phyloP scores from a whole-genome alignment of 2,329 filamentous ascomycete species.

The Verticillium alfalfae region DNA sequence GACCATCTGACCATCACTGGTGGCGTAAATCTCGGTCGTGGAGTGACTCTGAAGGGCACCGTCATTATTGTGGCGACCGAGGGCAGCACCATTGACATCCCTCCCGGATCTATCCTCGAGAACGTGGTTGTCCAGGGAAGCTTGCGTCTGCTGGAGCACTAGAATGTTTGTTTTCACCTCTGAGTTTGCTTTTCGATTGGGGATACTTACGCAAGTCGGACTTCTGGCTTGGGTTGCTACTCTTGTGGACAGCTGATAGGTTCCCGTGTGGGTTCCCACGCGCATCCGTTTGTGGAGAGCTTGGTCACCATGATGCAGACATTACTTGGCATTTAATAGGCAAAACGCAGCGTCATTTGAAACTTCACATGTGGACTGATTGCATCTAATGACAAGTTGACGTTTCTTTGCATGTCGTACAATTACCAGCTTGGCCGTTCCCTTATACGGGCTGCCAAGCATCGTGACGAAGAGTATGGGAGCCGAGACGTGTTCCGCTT shows the following conservation, averaged over 20 bases:
- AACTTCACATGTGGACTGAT: background rate
- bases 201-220: background rate
- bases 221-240: background rate
- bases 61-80: conserved; percentile 99
- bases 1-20: conserved; percentile 97
- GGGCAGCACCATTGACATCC: conserved; percentile 95
- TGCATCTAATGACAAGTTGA: background rate
- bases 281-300: background rate
- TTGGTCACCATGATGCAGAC: background rate
- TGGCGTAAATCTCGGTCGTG: conserved; percentile 91
- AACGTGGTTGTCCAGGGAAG: conserved; percentile 99
- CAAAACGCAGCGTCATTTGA: background rate
- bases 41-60: conserved; percentile 93
- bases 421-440: background rate
- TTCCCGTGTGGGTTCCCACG: background rate
- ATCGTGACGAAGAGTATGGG: background rate
- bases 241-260: background rate
- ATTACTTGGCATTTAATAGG: conserved; percentile 1
- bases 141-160: conserved; percentile 68
- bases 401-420: background rate
- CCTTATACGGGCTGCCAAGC: background rate
- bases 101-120: conserved; percentile 92
- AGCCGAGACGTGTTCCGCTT: background rate
- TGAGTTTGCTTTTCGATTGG: background rate
- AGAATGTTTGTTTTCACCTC: conserved; percentile 17